Conservation (phyloP, 140 eudicot genomes). For the Ambrosia hybrid region DNA sequence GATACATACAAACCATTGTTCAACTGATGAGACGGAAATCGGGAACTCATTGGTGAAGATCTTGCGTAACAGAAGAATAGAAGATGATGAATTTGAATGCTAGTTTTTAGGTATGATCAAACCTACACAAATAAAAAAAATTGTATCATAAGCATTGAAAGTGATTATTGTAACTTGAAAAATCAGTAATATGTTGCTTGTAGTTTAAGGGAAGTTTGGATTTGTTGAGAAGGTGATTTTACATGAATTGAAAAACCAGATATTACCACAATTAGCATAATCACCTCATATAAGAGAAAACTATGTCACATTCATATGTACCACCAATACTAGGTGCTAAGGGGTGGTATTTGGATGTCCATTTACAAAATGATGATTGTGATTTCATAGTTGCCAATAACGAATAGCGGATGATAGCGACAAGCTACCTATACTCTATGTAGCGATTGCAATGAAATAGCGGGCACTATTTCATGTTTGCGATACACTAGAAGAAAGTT, state of each 20-base stretch:
- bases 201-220: not conserved
- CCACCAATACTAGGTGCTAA: not conserved
- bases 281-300: slow-evolving; percentile 11
- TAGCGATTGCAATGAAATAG: no score
- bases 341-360: not conserved
- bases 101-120: slow-evolving; percentile 24
- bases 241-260: not conserved
- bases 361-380: not conserved
- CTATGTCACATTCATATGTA: slow-evolving; percentile 4
- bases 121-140: slow-evolving; percentile 27
- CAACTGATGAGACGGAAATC: slow-evolving; percentile 65
- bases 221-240: not conserved
- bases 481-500: no score
- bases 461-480: no score
- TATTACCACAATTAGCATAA: not conserved
- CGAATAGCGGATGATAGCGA: no score
- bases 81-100: slow-evolving; percentile 3
- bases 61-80: slow-evolving; percentile 43
- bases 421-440: no score
- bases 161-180: not conserved
- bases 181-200: not conserved
- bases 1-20: slow-evolving; percentile 74
- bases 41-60: slow-evolving; percentile 56
- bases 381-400: not conserved
- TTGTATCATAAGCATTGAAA: slow-evolving; percentile 12